Conservation (phyloP, 2,329 filamentous ascomycete species). For the Verticillium zaregamsianum region DNA sequence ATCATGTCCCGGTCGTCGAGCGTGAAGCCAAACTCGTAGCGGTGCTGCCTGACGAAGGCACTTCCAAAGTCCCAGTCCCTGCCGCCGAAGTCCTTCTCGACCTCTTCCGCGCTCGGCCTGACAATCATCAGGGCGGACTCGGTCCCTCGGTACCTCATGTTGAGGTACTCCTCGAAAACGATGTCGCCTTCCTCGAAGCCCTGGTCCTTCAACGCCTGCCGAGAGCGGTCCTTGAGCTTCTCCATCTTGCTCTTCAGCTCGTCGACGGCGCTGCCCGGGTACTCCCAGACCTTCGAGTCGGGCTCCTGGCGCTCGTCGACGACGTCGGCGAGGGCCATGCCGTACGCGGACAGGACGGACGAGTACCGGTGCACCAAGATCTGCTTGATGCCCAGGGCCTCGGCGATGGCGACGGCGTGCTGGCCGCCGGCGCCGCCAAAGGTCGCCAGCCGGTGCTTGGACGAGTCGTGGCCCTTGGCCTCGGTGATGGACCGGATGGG, state of each 20-base stretch:
- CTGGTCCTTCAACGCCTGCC: slow-evolving; percentile 64
- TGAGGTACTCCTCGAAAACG: slow-evolving; percentile 86
- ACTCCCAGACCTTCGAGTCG: slow-evolving; percentile 58
- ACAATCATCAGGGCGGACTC: slow-evolving; percentile 89
- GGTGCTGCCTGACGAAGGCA: slow-evolving; percentile 82
- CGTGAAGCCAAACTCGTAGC: slow-evolving; percentile 91
- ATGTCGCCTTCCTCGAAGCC: slow-evolving; percentile 74
- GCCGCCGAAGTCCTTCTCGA: slow-evolving; percentile 52
- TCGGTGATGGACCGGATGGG: slow-evolving; percentile 89
- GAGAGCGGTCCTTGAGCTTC: slow-evolving; percentile 73
- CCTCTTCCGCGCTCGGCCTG: slow-evolving; percentile 63
- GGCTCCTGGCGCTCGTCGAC: slow-evolving; percentile 88
- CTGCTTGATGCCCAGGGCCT: slow-evolving; percentile 77
- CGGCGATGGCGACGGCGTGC: slow-evolving; percentile 86
- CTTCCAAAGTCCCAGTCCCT: slow-evolving; percentile 78
- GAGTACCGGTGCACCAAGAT: slow-evolving; percentile 86
- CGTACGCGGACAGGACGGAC: slow-evolving; percentile 84
- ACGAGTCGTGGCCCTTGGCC: slow-evolving; percentile 87
- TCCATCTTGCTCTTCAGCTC: slow-evolving; percentile 71
- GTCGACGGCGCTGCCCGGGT: slow-evolving; percentile 51
- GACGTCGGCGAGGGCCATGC: slow-evolving; percentile 89
- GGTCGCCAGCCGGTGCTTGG: slow-evolving; percentile 82
- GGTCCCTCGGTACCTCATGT: slow-evolving; percentile 87
- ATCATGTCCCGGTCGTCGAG: slow-evolving; percentile 81
- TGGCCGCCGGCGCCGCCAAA: slow-evolving; percentile 92